Evolutionary conservation across 2,329 filamentous ascomycete species (phyloP), one percentile per base, ranked within the genome.

Genomic region (Aspergillus novofumigatus): DNA sequence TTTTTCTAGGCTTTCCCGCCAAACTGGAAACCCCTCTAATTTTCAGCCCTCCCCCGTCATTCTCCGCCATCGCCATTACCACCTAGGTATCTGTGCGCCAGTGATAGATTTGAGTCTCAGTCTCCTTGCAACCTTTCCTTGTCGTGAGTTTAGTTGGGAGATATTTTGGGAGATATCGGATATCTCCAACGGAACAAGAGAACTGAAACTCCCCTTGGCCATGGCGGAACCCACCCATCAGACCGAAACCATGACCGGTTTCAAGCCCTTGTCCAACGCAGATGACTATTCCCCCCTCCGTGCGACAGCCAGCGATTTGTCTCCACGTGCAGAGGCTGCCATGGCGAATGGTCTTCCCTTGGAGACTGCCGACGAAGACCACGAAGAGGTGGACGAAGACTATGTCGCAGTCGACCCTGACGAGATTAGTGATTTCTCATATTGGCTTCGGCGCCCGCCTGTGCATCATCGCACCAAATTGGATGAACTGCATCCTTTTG

Each of bases 401-500:
- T 77, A 72, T 55, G 72, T 77, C 51, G 70, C 74, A 2, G 73
- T 76, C 10, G 73, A 76, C 48, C 74, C 75, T 58, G 72, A 75
- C 23, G 75, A 77, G 62, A 62, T 69, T 21, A 71, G 67, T 23
- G 74, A 77, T 56, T 73, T 67, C 56, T 69, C 74, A 49, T 76
- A 73, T 65, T 76, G 72, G 65, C 75, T 77, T 61, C 74, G 74
- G 42, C 73, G 72, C 49, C 70, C 71, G 20, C 73, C 71, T 44
- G 66, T 67, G n/a, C 70, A 71, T 49, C 68, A 71, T 25, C 72
- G 67, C 54, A 71, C 72, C 38, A 69, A 71, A 55, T 61, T 77
- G 9, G 86, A 87, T 65, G 79, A 83, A 52, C 83, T 91, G 66
- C 83, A 90, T 67, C 86, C 91, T 26, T 88, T 89, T 66, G 83